These are phyloP conservation scores for Arthrobotrys musiformis DNA, from an alignment of 2,329 filamentous ascomycete species.

Conservation along the genomic window DNA sequence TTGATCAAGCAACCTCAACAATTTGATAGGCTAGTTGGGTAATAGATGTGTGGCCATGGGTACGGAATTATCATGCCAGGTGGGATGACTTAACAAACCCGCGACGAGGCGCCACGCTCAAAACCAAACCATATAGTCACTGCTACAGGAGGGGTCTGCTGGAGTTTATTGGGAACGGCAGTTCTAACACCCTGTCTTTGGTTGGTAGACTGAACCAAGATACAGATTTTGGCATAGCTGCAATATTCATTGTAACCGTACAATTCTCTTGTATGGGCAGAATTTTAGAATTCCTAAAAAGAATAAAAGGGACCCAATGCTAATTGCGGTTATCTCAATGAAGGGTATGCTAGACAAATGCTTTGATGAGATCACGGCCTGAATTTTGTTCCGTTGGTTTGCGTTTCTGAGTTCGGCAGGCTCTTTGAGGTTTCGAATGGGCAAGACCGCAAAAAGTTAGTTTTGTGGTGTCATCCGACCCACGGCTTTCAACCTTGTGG, in stretches of 20 bases:
- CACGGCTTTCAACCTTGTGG: conserved; percentile 46
- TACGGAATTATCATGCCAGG: neutral
- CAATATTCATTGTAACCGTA: no score
- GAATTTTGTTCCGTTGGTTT: conserved; percentile 1
- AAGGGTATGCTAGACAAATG: neutral
- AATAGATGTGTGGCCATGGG: neutral
- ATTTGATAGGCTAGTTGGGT: conserved; percentile 19
- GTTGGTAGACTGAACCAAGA: no score
- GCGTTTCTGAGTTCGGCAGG: conserved; percentile 36
- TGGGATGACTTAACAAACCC: conserved; percentile 6
- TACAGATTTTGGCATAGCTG: no score
- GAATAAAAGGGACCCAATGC: neutral
- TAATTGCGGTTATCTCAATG: neutral
- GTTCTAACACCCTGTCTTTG: neutral
- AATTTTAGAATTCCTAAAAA: neutral
- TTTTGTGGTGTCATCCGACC: conserved; percentile 53
- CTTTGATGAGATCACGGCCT: conserved; percentile 8
- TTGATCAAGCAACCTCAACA: neutral
- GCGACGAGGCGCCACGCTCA: neutral
- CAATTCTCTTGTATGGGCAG: no score
- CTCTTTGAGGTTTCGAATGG: conserved; percentile 29
- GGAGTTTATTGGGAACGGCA: neutral
- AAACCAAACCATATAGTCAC: neutral
- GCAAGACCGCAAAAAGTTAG: conserved; percentile 50
- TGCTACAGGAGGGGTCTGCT: neutral